These are phyloP conservation scores for Arxiozyma bovina DNA, from an alignment of 1,139 yeast genomes.

Conservation along the genomic window DNA sequence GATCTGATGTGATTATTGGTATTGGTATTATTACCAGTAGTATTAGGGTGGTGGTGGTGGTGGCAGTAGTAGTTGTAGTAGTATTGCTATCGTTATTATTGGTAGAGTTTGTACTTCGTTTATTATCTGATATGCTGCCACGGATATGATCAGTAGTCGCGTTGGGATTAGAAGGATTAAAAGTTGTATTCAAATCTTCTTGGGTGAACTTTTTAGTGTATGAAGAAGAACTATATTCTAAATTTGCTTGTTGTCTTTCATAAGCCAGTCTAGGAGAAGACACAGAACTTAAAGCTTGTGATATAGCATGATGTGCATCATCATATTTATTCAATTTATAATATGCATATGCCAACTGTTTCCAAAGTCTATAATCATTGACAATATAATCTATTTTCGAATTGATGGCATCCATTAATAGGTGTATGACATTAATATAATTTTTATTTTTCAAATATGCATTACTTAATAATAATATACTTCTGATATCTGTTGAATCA, in stretches of 20 bases:
- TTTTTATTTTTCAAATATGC: conserved; percentile 12
- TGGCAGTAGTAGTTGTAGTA: too few species aligned
- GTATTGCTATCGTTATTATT: neutral
- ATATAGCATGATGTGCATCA: conserved; percentile 14
- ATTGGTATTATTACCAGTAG: neutral
- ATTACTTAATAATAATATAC: conserved; percentile 13
- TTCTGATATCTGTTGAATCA: conserved; percentile 14
- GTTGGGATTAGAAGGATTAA: neutral
- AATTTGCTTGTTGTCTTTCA: conserved; percentile 1
- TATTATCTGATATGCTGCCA: neutral
- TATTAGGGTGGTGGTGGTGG: too few species aligned
- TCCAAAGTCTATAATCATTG: conserved; percentile 11
- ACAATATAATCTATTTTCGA: conserved; percentile 5
- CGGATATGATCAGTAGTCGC: neutral
- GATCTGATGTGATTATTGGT: neutral
- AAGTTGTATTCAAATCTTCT: too few species aligned
- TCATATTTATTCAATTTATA: conserved; percentile 12
- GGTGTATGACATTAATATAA: conserved; percentile 14
- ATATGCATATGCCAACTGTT: conserved; percentile 11
- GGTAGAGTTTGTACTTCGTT: neutral
- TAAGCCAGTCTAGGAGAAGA: neutral
- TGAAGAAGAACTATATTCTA: neutral
- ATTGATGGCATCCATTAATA: conserved; percentile 12
- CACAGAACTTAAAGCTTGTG: conserved; percentile 5
- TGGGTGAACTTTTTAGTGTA: too few species aligned